Percentiles rank a stretch among this genome's conserved stretches.
Evolutionary conservation across 306 rosid species (phyloP).

Genomic region (Datisca glomerata): DNA sequence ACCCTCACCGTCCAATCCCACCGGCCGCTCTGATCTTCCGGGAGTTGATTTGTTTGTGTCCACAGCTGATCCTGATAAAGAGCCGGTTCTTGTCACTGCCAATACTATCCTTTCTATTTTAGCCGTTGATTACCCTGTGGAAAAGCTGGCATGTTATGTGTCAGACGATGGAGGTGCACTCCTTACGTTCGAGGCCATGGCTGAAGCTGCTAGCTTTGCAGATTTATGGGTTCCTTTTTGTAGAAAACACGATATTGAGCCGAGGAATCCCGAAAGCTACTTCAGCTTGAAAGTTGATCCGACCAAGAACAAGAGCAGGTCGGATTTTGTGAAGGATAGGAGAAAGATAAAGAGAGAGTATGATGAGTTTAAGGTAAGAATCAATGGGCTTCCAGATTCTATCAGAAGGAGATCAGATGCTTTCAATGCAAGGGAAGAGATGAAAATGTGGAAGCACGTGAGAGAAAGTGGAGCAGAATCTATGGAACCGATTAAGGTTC

Average conservation of each 20-base stretch:
- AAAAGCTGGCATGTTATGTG: conserved; percentile 67
- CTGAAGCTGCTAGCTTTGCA: conserved; percentile 93
- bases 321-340: conserved; percentile 78
- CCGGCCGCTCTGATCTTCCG: conserved; percentile 35
- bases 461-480: conserved; percentile 32
- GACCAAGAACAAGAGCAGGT: conserved; percentile 65
- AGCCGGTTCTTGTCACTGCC: conserved; percentile 84
- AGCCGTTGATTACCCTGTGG: conserved; percentile 81
- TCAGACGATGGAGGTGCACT: conserved; percentile 92
- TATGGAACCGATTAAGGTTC: conserved; percentile 27
- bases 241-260: conserved; percentile 66
- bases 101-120: conserved; percentile 86
- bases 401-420: conserved; percentile 76
- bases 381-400: conserved; percentile 74
- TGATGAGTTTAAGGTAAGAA: conserved; percentile 83
- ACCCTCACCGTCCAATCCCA: conserved; percentile 41
- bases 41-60: conserved; percentile 70
- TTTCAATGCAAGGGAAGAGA: conserved; percentile 49
- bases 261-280: conserved; percentile 80
- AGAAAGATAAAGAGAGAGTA: conserved; percentile 89
- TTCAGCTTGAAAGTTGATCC: conserved; percentile 69
- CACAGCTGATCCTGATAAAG: conserved; percentile 88
- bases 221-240: conserved; percentile 92
- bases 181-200: conserved; percentile 72
- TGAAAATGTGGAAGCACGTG: conserved; percentile 37